These are phyloP conservation scores for Hypomyces perniciosus DNA, from an alignment of 2,329 filamentous ascomycete genomes.

Conservation along the genomic window DNA sequence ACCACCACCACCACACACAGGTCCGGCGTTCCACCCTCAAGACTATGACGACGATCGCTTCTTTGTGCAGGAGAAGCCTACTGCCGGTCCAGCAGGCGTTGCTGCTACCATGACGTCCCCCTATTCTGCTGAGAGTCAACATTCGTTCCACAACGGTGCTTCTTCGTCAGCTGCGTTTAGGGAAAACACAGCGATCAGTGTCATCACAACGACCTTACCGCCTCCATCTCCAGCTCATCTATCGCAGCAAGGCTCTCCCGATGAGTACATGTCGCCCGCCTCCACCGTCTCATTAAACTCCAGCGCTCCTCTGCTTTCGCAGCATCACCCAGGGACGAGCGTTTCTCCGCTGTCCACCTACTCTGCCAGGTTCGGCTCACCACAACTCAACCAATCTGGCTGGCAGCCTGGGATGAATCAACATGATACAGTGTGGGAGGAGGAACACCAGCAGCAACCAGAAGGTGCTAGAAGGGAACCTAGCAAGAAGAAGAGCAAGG, in stretches of 20 bases:
- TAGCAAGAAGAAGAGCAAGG: conserved; percentile 6
- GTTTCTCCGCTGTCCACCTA: conserved; percentile 15
- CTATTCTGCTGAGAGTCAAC: neutral
- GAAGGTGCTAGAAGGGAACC: neutral
- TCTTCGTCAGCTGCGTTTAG: no score
- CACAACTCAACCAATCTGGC: conserved; percentile 3
- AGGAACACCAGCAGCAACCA: neutral
- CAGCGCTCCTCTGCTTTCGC: conserved; percentile 28
- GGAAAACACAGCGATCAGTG: neutral
- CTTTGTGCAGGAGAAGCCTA: conserved; percentile 2
- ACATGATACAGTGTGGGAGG: conserved; percentile 3
- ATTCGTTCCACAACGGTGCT: neutral
- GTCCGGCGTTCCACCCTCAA: neutral
- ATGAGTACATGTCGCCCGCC: conserved; percentile 24
- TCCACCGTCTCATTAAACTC: conserved; percentile 30
- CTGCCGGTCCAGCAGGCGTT: neutral
- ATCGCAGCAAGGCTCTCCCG: conserved; percentile 11
- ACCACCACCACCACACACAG: neutral
- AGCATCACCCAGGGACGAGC: conserved; percentile 19
- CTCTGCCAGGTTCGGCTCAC: neutral
- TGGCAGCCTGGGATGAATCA: conserved; percentile 3
- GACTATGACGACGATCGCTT: conserved; percentile 7
- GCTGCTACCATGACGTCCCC: neutral
- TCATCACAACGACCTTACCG: conserved; percentile 17
- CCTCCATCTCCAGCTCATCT: conserved; percentile 15